Evolutionary conservation across 73 alveolate genomes (phyloP), one percentile per base, ranked within the genome.

Genomic region (Stentor roeselii): DNA sequence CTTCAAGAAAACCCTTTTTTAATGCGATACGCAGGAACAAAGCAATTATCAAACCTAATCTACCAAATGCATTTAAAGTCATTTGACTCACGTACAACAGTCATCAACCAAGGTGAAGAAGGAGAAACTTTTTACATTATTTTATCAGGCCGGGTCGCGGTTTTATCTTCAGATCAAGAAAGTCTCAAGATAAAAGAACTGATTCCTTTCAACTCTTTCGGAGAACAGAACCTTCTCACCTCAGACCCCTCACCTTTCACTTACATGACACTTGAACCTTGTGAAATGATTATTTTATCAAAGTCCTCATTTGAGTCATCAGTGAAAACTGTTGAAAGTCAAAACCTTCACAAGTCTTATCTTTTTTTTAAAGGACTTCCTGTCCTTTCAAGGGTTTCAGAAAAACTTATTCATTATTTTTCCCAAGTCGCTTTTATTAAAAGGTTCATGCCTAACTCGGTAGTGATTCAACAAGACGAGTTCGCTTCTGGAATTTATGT

Each of bases 71-170:
- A 34, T 27, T 21, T 67, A 67, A n/a, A 67, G 37, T 21, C 11
- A 1, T 67, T 21, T 32, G 2, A 21, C 21, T 30, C 80, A 1
- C n/a, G 14, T 67, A 40, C 21, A 67, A 34, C 14, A 27, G 37
- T 67, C 11, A 34, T 67, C 34, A 40, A 67, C 21, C 50, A 67
- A 2, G 80, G 41, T 67, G 80, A 67, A 67, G 80, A 67, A 21
- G 37, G n/a, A 11, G 15, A 67, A 27, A 32, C 27, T 36, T 67
- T 67, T 67, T 67, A 11, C 2, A 21, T 67, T 27, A 34, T 67
- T 40, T 40, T 21, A 15, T 21, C 80, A 30, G 80, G 80, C 15
- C n/a, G 80, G 1, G 37, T 30, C 11, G 37, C 42, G 42, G 11
- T 67, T n/a, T 50, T 50, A 11, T 11, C 6, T 11, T 11, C 67